phyloP scores from a whole-genome alignment of 768 basidiomycete genomes.

The Cubamyces sp. region DNA sequence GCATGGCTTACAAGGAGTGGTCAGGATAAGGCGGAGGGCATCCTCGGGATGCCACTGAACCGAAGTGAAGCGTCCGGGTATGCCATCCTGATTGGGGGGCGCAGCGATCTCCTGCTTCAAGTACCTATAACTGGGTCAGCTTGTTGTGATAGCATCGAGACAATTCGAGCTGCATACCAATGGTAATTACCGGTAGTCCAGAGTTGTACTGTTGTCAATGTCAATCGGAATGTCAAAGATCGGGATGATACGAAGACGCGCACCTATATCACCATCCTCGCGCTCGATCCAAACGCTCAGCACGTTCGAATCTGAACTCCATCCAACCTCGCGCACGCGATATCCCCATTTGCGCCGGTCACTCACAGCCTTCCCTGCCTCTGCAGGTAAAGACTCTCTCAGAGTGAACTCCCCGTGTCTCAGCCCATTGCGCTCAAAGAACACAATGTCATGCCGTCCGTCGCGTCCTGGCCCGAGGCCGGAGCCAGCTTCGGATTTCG shows the following conservation, averaged over 20 bases:
- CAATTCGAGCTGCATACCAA: conserved; percentile 53
- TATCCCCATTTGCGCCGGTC: conserved; percentile 61
- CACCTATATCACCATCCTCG: conserved; percentile 71
- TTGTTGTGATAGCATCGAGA: neutral
- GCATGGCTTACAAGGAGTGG: conserved; percentile 59
- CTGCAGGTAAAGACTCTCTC: conserved; percentile 37
- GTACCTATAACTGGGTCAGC: conserved; percentile 58
- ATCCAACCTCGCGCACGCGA: conserved; percentile 72
- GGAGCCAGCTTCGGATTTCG: neutral
- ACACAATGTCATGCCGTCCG: conserved; percentile 82
- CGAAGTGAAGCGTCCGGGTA: conserved; percentile 64
- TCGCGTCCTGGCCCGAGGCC: conserved; percentile 51
- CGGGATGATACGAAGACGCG: conserved; percentile 33
- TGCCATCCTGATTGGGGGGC: conserved; percentile 36
- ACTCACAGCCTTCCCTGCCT: conserved; percentile 28
- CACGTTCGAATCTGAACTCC: conserved; percentile 89
- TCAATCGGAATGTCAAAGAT: neutral
- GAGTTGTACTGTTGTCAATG: conserved; percentile 69
- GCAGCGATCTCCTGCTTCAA: conserved; percentile 86
- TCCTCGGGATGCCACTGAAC: conserved; percentile 90
- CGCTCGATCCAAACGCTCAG: conserved; percentile 84
- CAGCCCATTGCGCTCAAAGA: conserved; percentile 95
- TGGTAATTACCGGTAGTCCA: conserved; percentile 97
- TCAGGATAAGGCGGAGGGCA: conserved; percentile 62
- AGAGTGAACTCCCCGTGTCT: conserved; percentile 88